A percentile compares a stretch with the other conserved stretches of the same genome.
phyloP scores from a whole-genome alignment of 1,284 basidiomycete genomes.

The Papiliotrema flavescens region DNA sequence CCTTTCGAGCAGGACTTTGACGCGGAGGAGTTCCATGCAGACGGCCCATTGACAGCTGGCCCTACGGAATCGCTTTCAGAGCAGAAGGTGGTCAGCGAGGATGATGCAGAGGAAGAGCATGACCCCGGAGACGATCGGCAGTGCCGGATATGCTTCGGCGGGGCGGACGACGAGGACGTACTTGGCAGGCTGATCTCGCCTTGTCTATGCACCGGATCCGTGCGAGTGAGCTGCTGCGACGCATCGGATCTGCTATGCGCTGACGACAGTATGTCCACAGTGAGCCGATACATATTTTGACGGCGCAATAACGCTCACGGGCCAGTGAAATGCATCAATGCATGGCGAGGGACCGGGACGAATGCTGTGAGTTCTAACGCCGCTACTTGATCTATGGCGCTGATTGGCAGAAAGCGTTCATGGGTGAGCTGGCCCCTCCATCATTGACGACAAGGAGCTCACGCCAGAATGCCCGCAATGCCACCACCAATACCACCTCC shows the following conservation, averaged over 20 bases:
- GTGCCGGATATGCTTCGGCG: conserved; percentile 46
- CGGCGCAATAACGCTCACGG: neutral
- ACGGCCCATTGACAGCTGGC: neutral
- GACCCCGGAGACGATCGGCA: conserved; percentile 31
- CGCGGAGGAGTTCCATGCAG: neutral
- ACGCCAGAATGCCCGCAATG: conserved; percentile 47
- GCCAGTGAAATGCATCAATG: conserved; percentile 41
- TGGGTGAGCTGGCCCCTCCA: conserved; percentile 18
- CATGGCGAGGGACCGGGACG: conserved; percentile 44
- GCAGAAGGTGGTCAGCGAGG: neutral
- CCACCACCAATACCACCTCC: conserved; percentile 41
- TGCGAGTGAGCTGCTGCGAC: conserved; percentile 28
- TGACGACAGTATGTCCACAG: conserved; percentile 36
- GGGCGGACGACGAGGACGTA: conserved; percentile 37
- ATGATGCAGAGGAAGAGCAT: neutral
- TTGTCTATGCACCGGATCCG: conserved; percentile 46
- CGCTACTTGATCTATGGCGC: conserved; percentile 1
- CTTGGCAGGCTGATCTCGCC: conserved; percentile 45
- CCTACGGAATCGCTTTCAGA: neutral
- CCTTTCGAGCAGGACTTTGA: neutral
- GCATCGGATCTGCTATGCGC: neutral
- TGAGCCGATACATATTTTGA: conserved; percentile 10
- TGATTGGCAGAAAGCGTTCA: conserved; percentile 34
- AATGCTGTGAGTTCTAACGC: conserved; percentile 33
- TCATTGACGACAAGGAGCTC: neutral